Percentiles rank a stretch among this genome's conserved stretches.
These are phyloP conservation scores for Aspergillus ochraceus DNA, from an alignment of 2,329 filamentous ascomycete genomes.

Conservation along the genomic window DNA sequence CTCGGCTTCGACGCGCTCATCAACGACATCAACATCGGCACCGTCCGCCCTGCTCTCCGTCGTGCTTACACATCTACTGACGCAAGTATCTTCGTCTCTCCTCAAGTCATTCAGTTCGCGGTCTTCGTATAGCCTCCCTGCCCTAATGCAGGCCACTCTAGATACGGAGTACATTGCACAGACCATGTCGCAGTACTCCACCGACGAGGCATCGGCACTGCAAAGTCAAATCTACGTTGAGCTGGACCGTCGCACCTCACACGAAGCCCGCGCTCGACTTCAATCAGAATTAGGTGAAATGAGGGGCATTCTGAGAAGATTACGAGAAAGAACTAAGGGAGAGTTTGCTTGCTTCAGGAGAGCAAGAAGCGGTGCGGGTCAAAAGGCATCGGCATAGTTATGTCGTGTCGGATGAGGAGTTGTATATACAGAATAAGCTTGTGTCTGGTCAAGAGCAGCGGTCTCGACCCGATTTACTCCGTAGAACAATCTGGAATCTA, in stretches of 20 bases:
- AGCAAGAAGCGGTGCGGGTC: constrained; percentile 44
- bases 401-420: not conserved
- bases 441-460: not conserved
- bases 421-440: constrained; percentile 5
- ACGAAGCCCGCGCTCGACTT: constrained; percentile 74
- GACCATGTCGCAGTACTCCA: constrained; percentile 86
- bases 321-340: constrained; percentile 77
- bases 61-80: constrained; percentile 82
- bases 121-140: constrained; percentile 69
- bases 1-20: constrained; percentile 71
- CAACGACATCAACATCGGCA: constrained; percentile 65
- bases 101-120: constrained; percentile 74
- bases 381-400: constrained; percentile 21
- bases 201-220: constrained; percentile 73
- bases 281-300: constrained; percentile 89
- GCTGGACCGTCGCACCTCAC: constrained; percentile 84
- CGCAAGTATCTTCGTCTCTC: constrained; percentile 76
- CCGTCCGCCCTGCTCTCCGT: constrained; percentile 67
- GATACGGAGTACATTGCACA: constrained; percentile 97
- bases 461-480: not conserved
- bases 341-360: constrained; percentile 87
- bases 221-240: constrained; percentile 92
- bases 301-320: constrained; percentile 78
- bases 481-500: not conserved
- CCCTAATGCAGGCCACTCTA: constrained; percentile 93